Base-by-base conservation (phyloP, 1,284 basidiomycete genomes). In the Polyporus tsugae region DNA sequence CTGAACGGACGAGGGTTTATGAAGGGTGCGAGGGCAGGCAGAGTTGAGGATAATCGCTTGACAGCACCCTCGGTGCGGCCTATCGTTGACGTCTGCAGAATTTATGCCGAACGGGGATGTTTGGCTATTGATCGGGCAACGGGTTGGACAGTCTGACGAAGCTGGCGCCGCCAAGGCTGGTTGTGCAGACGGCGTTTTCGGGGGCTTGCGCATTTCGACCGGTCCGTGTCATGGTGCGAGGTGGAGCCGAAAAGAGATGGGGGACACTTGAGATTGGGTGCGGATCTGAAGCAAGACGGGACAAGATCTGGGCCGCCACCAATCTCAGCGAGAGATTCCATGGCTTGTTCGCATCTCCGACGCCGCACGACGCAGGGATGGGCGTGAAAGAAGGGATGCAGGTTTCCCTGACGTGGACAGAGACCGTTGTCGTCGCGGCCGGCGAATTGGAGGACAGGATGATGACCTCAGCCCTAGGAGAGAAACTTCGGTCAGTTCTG, bases 291-390 rank as follows among this genome's bases (percentile, higher is more conserved):
- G 38, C 46, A 22, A 7, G 38, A n/a, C n/a, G 44, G 39, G 39
- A 39, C 61, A 69, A 72, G 70, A 72, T 72, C 70, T 42, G 38
- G 29, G 36, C 49, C 17, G 41, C 15, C 17, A 62, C 55, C 55
- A 66, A 72, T 72, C 70, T 72, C 41, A 52, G 65, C 64, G 59
- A 62, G 35, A 64, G 68, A 70, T 66, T 33, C 38, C 22, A 22
- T 33, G 35, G 29, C 55, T 38, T 33, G 29, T 49, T 29, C 22
- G 36, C 65, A 63, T 42, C 44, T 60, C 58, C 35, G 58, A 38
- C 58, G 58, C 38, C 58, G 58, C 41, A 22, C 36, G 66, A 68
- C 64, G 33, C 39, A 58, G 58, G 46, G 42, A 44, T 11, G 59
- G 60, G 53, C 65, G 62, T 53, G 36, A 67, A 58, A 22, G 68